phyloP scores from a whole-genome alignment of 108 stramenopile genomes.

The Fragilaria crotonensis region DNA sequence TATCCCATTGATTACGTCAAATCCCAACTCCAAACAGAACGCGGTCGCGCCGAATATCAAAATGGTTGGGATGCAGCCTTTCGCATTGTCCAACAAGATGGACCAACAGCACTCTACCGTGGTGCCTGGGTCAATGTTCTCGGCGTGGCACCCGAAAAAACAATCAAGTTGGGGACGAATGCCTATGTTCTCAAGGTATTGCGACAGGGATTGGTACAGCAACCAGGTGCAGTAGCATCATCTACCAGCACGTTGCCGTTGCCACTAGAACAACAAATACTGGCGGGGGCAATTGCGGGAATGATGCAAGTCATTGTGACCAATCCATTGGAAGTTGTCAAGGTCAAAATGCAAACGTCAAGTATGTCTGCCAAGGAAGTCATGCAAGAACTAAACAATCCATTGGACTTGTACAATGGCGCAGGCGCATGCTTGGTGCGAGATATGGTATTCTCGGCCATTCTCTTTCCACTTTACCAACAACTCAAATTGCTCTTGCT shows the following conservation, averaged over 20 bases:
- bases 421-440: constrained; percentile 13
- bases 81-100: constrained; percentile 1
- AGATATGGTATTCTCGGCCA: constrained; percentile 16
- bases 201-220: constrained; percentile 13
- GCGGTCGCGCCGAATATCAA: constrained; percentile 6
- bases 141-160: constrained; percentile 68
- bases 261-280: constrained; percentile 7
- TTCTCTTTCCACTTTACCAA: constrained; percentile 15
- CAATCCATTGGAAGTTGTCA: constrained; percentile 63
- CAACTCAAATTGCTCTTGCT: background rate
- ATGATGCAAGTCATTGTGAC: constrained; percentile 45
- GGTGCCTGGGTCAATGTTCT: constrained; percentile 35
- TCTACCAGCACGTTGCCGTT: background rate
- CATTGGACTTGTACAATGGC: constrained; percentile 13
- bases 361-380: constrained; percentile 5
- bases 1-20: constrained; percentile 33
- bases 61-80: background rate
- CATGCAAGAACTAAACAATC: background rate
- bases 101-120: constrained; percentile 34
- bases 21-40: constrained; percentile 23
- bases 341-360: constrained; percentile 47
- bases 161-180: constrained; percentile 55
- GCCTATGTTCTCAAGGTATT: constrained; percentile 14
- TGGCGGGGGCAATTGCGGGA: constrained; percentile 43
- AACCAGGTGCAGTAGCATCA: constrained; percentile 2